Evolutionary conservation across 768 basidiomycete species (phyloP).

Genomic region (Suillus alpinus): DNA sequence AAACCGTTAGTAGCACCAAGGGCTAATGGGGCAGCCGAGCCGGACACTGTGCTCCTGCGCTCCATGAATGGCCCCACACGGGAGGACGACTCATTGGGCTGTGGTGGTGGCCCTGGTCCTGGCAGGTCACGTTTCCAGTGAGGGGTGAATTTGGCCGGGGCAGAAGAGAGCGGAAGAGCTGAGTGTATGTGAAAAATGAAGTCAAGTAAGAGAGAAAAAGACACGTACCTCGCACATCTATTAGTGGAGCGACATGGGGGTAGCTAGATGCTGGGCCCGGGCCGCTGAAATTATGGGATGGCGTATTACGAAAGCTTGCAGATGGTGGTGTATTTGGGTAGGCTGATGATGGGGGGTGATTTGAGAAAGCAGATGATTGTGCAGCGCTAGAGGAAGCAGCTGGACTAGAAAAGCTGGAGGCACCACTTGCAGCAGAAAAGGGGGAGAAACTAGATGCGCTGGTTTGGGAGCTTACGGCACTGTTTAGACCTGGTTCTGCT

Average conservation of each 20-base stretch:
- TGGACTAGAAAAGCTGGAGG: background rate
- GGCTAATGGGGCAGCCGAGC: background rate
- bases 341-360: background rate
- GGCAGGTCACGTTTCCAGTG: conserved; percentile 40
- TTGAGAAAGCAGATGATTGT: background rate
- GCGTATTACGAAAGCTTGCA: background rate
- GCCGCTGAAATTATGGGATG: background rate
- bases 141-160: conserved; percentile 36
- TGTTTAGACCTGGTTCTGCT: background rate
- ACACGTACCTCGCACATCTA: background rate
- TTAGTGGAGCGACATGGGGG: background rate
- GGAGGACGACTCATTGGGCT: conserved; percentile 2
- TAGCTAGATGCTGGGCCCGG: background rate
- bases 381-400: background rate
- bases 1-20: background rate
- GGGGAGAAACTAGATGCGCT: background rate
- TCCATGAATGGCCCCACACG: conserved; percentile 11
- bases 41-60: conserved; percentile 28
- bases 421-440: background rate
- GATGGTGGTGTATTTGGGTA: background rate
- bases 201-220: background rate
- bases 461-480: background rate
- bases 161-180: conserved; percentile 7
- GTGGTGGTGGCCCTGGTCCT: conserved; percentile 15
- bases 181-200: background rate